Evolutionary conservation across 305 asterid species (phyloP).

Genomic region (Solanum hybrid): DNA sequence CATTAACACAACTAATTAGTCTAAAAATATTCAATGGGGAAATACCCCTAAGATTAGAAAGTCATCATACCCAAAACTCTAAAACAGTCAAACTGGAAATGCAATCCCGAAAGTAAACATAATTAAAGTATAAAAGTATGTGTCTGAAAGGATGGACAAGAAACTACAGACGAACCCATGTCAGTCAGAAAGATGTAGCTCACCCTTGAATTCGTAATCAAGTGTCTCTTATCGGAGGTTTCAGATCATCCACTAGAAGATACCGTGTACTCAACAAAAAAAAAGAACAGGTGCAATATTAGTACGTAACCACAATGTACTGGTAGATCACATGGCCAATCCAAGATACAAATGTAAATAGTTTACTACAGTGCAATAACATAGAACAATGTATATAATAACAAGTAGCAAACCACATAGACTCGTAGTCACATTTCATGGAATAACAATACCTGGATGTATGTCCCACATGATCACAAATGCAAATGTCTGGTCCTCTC

Average conservation of each 20-base stretch:
- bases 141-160: neutral
- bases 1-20: neutral
- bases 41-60: neutral
- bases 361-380: neutral
- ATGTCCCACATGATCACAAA: neutral
- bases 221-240: neutral
- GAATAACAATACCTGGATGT: too few relatives aligned
- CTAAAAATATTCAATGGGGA: too few relatives aligned
- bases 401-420: neutral
- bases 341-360: neutral
- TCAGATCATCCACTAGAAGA: neutral
- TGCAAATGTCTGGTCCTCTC: neutral
- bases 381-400: neutral
- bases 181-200: neutral
- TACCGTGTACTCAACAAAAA: neutral
- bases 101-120: neutral
- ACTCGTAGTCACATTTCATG: neutral
- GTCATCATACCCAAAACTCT: neutral
- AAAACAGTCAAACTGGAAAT: too few relatives aligned
- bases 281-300: too few relatives aligned
- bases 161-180: neutral
- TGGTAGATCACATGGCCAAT: neutral
- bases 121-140: too few relatives aligned
- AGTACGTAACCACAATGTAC: neutral
- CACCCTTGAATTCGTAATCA: neutral